phyloP scores from a whole-genome alignment of 306 rosid species.

The Quercus rubra region DNA sequence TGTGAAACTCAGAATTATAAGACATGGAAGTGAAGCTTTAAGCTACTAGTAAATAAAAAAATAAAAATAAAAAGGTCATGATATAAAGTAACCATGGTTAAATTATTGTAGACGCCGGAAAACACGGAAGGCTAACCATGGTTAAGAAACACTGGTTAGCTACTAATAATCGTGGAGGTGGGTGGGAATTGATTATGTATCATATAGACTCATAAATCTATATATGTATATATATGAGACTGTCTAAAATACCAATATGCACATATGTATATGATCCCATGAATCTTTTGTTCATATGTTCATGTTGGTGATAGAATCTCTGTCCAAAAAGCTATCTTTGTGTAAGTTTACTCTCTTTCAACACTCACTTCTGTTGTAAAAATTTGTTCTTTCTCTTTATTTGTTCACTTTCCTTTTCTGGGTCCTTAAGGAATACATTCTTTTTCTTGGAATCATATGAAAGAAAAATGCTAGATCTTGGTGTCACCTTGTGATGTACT shows the following conservation, averaged over 20 bases:
- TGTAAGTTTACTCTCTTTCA: slow-evolving; percentile 37
- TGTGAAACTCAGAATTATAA: neutral
- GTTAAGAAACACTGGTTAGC: slow-evolving; percentile 36
- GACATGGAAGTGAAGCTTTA: neutral
- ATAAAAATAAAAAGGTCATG: neutral
- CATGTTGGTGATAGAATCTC: neutral
- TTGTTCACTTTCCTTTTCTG: slow-evolving; percentile 21
- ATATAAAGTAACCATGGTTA: slow-evolving; percentile 61
- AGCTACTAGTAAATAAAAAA: neutral
- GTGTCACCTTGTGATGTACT: neutral
- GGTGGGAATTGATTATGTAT: slow-evolving; percentile 22
- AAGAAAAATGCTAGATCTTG: slow-evolving; percentile 36
- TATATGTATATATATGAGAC: too few relatives aligned
- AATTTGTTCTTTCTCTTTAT: slow-evolving; percentile 13
- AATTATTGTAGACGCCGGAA: neutral
- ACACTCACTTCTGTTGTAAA: neutral
- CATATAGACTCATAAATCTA: too few relatives aligned
- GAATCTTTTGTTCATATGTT: slow-evolving; percentile 4
- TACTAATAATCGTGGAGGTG: slow-evolving; percentile 15
- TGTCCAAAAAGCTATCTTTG: slow-evolving; percentile 21
- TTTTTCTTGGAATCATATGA: neutral
- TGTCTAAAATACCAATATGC: neutral
- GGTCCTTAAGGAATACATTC: slow-evolving; percentile 7
- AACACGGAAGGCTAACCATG: slow-evolving; percentile 44
- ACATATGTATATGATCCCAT: neutral